Evolutionary conservation across 768 basidiomycete species (phyloP).

Genomic region (Tylopilus balloui): DNA sequence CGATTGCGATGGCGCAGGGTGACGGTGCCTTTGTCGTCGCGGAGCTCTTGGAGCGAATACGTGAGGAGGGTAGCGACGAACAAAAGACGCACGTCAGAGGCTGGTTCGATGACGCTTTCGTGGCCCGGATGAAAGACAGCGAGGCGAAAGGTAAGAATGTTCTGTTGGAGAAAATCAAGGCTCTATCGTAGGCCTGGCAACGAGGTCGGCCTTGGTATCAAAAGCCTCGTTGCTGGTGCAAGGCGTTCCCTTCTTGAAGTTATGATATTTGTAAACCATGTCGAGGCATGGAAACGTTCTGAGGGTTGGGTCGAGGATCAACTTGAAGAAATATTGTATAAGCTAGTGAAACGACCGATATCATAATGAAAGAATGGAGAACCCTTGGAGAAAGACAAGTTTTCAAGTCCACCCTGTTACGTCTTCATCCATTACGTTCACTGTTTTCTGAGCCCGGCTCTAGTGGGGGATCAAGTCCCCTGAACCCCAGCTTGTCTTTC

Average conservation of each 20-base stretch:
- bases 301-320: too few relatives aligned
- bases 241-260: neutral
- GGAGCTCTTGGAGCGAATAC: conserved; percentile 62
- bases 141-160: conserved; percentile 68
- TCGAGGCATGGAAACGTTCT: too few relatives aligned
- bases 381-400: too few relatives aligned
- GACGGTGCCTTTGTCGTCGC: conserved; percentile 75
- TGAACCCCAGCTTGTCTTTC: too few relatives aligned
- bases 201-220: neutral
- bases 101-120: conserved; percentile 55
- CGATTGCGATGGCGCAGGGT: conserved; percentile 51
- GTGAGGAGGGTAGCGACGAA: conserved; percentile 35
- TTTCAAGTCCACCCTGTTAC: too few relatives aligned
- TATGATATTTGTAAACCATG: neutral
- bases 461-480: too few relatives aligned
- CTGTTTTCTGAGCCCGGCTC: too few relatives aligned
- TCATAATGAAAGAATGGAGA: too few relatives aligned
- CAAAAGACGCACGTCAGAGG: conserved; percentile 44
- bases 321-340: too few relatives aligned
- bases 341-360: too few relatives aligned
- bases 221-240: conserved; percentile 4
- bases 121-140: conserved; percentile 45
- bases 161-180: conserved; percentile 54
- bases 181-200: conserved; percentile 22
- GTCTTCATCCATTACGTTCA: too few relatives aligned